These are phyloP conservation scores for Helicostylum pulchrum DNA, from an alignment of 192 early-diverging fungal genomes.

Conservation along the genomic window DNA sequence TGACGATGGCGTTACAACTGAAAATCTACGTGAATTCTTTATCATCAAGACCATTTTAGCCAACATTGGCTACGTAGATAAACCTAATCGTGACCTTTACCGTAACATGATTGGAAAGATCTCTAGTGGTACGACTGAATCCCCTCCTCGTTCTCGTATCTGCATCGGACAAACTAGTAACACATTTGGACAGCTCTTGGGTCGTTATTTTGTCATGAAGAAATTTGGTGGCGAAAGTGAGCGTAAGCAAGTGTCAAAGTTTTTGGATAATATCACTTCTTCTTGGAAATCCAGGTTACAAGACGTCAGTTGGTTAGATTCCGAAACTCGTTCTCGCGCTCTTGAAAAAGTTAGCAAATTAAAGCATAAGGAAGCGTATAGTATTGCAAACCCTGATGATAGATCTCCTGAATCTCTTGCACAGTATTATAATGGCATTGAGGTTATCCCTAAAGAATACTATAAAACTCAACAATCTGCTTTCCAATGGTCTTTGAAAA, in stretches of 20 bases:
- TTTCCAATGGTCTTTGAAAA: constrained; percentile 36
- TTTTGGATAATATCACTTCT: constrained; percentile 37
- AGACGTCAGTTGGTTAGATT: constrained; percentile 46
- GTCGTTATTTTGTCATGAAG: constrained; percentile 44
- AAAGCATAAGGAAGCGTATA: constrained; percentile 61
- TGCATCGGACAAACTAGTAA: constrained; percentile 19
- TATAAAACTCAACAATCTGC: constrained; percentile 62
- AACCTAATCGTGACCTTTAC: background rate
- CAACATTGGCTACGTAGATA: constrained; percentile 6
- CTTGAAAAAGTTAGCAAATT: constrained; percentile 40
- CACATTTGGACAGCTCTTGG: constrained; percentile 26
- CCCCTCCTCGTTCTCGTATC: constrained; percentile 38
- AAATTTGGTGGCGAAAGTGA: constrained; percentile 46
- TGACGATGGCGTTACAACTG: background rate
- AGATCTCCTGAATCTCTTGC: constrained; percentile 41
- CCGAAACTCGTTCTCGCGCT: constrained; percentile 34
- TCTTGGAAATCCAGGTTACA: constrained; percentile 33
- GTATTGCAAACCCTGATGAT: constrained; percentile 54
- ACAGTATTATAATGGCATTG: constrained; percentile 51
- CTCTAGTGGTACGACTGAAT: constrained; percentile 15
- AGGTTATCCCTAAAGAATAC: constrained; percentile 42
- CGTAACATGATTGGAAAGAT: constrained; percentile 7
- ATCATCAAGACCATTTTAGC: constrained; percentile 10
- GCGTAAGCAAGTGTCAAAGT: constrained; percentile 32
- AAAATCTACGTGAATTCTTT: constrained; percentile 37